Percentiles rank a stretch among this genome's conserved stretches.
Evolutionary conservation across 2,329 filamentous ascomycete genomes (phyloP).

Genomic region (Xylariales sp.): DNA sequence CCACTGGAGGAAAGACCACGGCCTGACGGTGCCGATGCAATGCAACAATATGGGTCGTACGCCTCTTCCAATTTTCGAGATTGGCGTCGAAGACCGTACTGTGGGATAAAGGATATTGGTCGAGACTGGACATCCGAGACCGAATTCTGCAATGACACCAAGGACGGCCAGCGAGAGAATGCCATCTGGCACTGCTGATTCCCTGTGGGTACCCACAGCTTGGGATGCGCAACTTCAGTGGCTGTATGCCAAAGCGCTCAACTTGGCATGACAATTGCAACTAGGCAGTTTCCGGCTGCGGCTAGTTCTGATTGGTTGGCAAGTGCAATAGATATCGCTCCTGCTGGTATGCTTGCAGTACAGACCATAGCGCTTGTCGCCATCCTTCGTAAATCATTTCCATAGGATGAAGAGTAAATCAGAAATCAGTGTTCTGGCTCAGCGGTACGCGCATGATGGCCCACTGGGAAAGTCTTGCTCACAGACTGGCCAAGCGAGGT

Average conservation of each 20-base stretch:
- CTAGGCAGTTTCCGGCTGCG: constrained; percentile 25
- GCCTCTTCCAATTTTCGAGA: background rate
- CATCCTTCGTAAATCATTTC: too few species aligned
- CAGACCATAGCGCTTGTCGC: too few species aligned
- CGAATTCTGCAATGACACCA: constrained; percentile 5
- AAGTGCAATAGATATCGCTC: too few species aligned
- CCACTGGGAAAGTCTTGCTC: too few species aligned
- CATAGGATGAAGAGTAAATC: too few species aligned
- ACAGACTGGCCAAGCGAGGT: too few species aligned
- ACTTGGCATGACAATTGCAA: constrained; percentile 16
- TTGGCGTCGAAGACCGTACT: background rate
- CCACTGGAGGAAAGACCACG: background rate
- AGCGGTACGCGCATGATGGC: too few species aligned
- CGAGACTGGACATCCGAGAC: background rate
- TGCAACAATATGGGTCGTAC: background rate
- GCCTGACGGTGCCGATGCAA: background rate
- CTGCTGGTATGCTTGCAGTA: too few species aligned
- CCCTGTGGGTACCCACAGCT: constrained; percentile 29
- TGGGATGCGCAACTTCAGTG: constrained; percentile 29
- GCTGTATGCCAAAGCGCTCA: constrained; percentile 25
- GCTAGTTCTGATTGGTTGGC: constrained; percentile 22
- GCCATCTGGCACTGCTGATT: constrained; percentile 42
- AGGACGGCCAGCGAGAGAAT: constrained; percentile 39
- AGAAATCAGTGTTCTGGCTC: too few species aligned
- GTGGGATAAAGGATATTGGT: background rate